Base-by-base conservation (phyloP, 208 protist species). In the Trichomonas vaginalis region DNA sequence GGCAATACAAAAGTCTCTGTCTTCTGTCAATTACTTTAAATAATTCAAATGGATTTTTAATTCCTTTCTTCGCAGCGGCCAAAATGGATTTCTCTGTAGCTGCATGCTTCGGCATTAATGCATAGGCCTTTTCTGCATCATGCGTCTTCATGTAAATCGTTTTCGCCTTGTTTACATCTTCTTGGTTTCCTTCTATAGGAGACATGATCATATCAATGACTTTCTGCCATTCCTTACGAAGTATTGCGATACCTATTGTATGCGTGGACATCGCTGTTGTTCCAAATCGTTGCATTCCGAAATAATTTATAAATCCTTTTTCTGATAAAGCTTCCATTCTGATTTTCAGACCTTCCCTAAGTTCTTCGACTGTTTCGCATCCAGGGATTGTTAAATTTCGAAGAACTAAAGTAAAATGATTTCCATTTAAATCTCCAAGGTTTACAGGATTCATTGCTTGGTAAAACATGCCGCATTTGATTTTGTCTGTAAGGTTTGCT, bases 261-360 rank as follows among this genome's bases (percentile, higher is more conserved):
- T 92, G 45, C 6, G 86, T 92, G 48, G 86, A 45, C 0, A 92
- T 14, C 17, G 40, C 27, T 51, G 27, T 39, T 39, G 86, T 92
- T 92, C 86, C 86, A 92, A 92, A 92, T 15, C 86, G 86, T 47
- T 92, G 86, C 86, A 92, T 92, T 17, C 86, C 86, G 37, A 51
- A 92, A 39, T 92, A 92, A 92, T 92, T 92, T 17, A 92, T 51
- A 92, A 92, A 92, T 48, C 86, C 86, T 35, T 42, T 92, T 47
- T 92, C 17, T 17, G 42, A 17, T 35, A 92, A 35, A 32, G 40
- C 45, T 39, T 51, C 17, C 12, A 92, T 23, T 39, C 86, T 23
- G 17, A 9, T 35, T 92, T 92, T 51, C 0, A 92, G 17, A 8
- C 45, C 86, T 21, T 51, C 1, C 8, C 46, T 45, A 17, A 51